Base-by-base conservation (phyloP, 495 filamentous ascomycete genomes). In the Immersiella caudata region DNA sequence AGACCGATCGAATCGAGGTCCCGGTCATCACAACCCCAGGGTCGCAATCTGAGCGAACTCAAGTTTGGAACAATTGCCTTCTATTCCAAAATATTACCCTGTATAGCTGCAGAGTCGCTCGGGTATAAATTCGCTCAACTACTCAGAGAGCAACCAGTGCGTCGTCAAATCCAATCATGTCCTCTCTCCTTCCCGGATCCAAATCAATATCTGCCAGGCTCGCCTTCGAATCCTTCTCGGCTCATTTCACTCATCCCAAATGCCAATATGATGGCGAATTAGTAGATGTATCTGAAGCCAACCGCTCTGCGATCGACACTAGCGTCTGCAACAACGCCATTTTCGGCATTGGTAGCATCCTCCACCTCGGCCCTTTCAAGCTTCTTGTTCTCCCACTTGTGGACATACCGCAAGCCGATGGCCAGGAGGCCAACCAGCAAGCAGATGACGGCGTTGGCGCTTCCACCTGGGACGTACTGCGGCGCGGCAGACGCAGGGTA, bases 401-500 rank as follows among this genome's bases (percentile, higher is more conserved):
- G 72, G 61, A 82, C 70, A n/a, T 79, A 67, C 27, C 78, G 79
- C 68, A 83, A 71, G 1, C 73, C 57, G 65, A 86, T 77, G 0
- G 85, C 84, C 20, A 80, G 20, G 14, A 73, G 4, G 5, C 75
- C 79, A 12, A 81, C 78, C 14, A 79, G 66, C 0, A 81, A 64
- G 54, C 81, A 83, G 50, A 85, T 81, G 2, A 74, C 84, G 0
- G 85, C 79, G 36, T 79, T 84, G n/a, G 80, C 75, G 56, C 66
- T 70, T 0, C 81, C 81, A 0, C 80, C 81, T 5, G 73, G 59
- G 67, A 79, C 76, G 78, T 84, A 88, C 24, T 82, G 77, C 9
- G 86, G 85, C 24, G 74, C 83, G 6, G 82, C 77, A 27, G 72
- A 79, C 11, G 80, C 70, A 5, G 84, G 85, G 56, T 82, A 89